Evolutionary conservation across 345 rosid species (phyloP), one percentile per base, ranked within the genome.

Genomic region (Eucalyptus cladocalyx): DNA sequence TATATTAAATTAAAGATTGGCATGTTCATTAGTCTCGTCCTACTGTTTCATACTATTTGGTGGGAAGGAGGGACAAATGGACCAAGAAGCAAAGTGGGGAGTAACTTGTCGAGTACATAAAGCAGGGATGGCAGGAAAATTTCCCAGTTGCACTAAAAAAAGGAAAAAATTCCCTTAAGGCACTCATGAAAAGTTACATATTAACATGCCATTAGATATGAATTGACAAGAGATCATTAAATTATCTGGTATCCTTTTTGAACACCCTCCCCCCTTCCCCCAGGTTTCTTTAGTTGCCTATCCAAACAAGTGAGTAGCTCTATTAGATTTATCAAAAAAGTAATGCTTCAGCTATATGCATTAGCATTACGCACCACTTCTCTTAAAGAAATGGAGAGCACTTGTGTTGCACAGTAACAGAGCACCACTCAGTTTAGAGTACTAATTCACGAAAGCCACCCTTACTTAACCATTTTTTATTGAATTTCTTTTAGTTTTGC

Each of bases 1-100:
- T 11, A 76, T 76, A 40, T 40, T 10, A 21, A 76, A 11, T 87
- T n/a, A 67, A 87, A 17, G 34, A 13, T 87, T 53, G 53, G 89
- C 85, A 45, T 76, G 88, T 89, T 89, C 89, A 37, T 53, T 76
- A 18, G 90, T 88, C 90, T 89, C 80, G 49, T 90, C 92, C 91
- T 89, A 90, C 60, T 30, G 32, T 42, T 60, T 30, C 48, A 65
- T 21, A 62, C 76, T 45, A 43, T 21, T 62, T 42, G 7, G 42
- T 16, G 89, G 85, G 54, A 43, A 67, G 43, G 85, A 40, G 32
- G 86, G 60, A 69, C 80, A 65, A 62, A 69, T 49, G 86, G 86
- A 67, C 42, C 76, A 54, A 65, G 81, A 43, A 69, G 85, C 89
- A 48, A 47, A 26, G 81, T 32, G 48, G 54, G 18, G 30, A 87